These are phyloP conservation scores for Colletotrichum tropicicola DNA, from an alignment of 2,329 filamentous ascomycete species.

Conservation along the genomic window DNA sequence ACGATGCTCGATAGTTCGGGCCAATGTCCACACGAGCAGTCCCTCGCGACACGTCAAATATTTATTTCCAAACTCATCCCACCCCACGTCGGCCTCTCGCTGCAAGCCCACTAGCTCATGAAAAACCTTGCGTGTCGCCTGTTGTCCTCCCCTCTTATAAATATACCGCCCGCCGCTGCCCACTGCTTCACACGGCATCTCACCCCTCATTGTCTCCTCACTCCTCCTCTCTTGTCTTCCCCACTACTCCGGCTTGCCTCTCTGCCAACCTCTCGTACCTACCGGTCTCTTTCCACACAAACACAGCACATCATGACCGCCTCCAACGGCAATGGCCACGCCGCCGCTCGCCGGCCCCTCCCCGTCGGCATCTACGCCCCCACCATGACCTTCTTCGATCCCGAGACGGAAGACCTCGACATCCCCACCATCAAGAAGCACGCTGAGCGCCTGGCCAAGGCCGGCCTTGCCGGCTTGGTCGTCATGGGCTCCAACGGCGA, in stretches of 20 bases:
- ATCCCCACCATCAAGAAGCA: slow-evolving; percentile 82
- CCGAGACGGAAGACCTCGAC: slow-evolving; percentile 85
- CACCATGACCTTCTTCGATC: slow-evolving; percentile 90
- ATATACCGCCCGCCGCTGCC: slow-evolving; percentile 31
- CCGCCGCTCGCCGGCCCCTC: slow-evolving; percentile 62
- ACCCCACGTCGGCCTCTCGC: slow-evolving; percentile 39
- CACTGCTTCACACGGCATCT: neutral
- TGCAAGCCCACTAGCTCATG: slow-evolving; percentile 46
- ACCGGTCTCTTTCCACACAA: slow-evolving; percentile 15
- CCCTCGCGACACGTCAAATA: slow-evolving; percentile 37
- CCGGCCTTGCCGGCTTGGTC: slow-evolving; percentile 82
- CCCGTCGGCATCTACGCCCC: slow-evolving; percentile 88
- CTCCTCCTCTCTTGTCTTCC: slow-evolving; percentile 31
- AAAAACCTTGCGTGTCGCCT: slow-evolving; percentile 33
- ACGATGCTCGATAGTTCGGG: slow-evolving; percentile 43
- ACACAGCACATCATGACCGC: slow-evolving; percentile 28
- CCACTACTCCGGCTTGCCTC: neutral
- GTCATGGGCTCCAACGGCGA: slow-evolving; percentile 93
- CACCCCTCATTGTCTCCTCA: slow-evolving; percentile 23
- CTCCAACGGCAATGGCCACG: slow-evolving; percentile 32
- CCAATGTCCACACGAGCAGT: slow-evolving; percentile 47
- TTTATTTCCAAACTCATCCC: slow-evolving; percentile 36
- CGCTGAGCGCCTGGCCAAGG: slow-evolving; percentile 78
- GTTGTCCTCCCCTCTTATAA: slow-evolving; percentile 40
- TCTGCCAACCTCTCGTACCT: slow-evolving; percentile 13